Percentiles rank a stretch among this genome's conserved stretches.
Evolutionary conservation across 768 basidiomycete species (phyloP).

Genomic region (Leccinum rimulosum): DNA sequence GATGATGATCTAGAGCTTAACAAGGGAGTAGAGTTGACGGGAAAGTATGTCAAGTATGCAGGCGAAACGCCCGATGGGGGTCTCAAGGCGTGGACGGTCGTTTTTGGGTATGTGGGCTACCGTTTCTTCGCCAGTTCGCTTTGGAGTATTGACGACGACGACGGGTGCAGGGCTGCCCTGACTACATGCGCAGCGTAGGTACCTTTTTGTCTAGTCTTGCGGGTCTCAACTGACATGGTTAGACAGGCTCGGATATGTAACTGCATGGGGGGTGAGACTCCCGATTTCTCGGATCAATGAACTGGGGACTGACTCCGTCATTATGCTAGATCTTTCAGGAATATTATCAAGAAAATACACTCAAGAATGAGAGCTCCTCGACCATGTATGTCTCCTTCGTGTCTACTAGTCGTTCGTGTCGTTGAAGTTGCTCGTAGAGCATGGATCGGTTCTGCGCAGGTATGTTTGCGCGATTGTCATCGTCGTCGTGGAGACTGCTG

Average conservation of each 20-base stretch:
- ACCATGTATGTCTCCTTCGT: conserved; percentile 49
- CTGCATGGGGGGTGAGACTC: not conserved
- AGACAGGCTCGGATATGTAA: not conserved
- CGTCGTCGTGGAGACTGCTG: not conserved
- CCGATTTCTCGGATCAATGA: not conserved
- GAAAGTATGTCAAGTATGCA: conserved; percentile 19
- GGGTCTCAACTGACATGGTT: not conserved
- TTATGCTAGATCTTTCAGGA: conserved; percentile 63
- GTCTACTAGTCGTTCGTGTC: not conserved
- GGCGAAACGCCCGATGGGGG: conserved; percentile 30
- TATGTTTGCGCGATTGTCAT: conserved; percentile 15
- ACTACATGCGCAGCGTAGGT: conserved; percentile 42
- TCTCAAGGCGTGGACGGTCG: conserved; percentile 31
- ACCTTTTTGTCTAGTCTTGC: not conserved
- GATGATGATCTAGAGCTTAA: conserved; percentile 9
- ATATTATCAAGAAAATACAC: conserved; percentile 54
- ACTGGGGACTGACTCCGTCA: not conserved
- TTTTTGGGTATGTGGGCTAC: conserved; percentile 23
- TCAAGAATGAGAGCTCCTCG: conserved; percentile 52
- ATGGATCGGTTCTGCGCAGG: conserved; percentile 81
- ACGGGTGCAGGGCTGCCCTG: conserved; percentile 14
- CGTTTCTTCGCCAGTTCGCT: conserved; percentile 37
- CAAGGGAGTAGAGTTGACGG: not conserved
- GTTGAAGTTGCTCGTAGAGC: conserved; percentile 43
- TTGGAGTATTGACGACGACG: not conserved